Base-by-base conservation (phyloP, 2,329 filamentous ascomycete genomes). In the Pyrenochaeta sp. region DNA sequence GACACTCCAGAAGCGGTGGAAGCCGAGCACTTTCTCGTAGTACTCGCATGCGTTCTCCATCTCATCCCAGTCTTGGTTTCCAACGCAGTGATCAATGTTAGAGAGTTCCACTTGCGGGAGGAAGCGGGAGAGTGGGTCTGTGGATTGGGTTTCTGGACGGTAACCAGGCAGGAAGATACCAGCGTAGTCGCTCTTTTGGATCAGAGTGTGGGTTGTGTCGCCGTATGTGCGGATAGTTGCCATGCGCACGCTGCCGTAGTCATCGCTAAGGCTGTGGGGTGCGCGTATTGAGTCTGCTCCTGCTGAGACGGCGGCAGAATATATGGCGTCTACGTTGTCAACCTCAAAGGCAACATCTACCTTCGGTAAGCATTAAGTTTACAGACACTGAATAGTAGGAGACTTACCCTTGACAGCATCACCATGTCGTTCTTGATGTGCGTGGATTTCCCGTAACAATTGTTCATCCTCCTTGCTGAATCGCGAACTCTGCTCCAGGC, bases 1-100 rank as follows among this genome's bases (percentile, higher is more conserved):
- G 45, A 96, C 92, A 41, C 86, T 90, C 93, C 93, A 96, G 85
- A 96, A 96, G 57, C 92, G 89, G 77, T 96, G 91, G 82, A 96
- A 96, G 41, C 87, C 88, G 19, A 96, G 87, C 51, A 87, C 89
- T 52, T 86, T 83, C 76, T 96, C 92, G 77, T 96, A 97, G 72
- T 84, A 86, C 45, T 80, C 78, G 65, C 83, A 86, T 15, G 80
- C 75, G 34, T 76, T 74, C 43, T 86, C 81, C 82, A 97, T 96
- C 72, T 92, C 86, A 72, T 91, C 81, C 93, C 93, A 96, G 73
- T 90, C 88, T 77, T 96, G 92, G 78, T 97, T 96, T 56, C 93
- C 93, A 60, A 97, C 93, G 73, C 93, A 96, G 80, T 97, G 93
- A 75, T 97, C 93, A 74, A 97, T 91, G 58, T 34, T 29, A 50